Base-by-base conservation (phyloP, 2,329 filamentous ascomycete genomes). In the Colletotrichum eleusines region DNA sequence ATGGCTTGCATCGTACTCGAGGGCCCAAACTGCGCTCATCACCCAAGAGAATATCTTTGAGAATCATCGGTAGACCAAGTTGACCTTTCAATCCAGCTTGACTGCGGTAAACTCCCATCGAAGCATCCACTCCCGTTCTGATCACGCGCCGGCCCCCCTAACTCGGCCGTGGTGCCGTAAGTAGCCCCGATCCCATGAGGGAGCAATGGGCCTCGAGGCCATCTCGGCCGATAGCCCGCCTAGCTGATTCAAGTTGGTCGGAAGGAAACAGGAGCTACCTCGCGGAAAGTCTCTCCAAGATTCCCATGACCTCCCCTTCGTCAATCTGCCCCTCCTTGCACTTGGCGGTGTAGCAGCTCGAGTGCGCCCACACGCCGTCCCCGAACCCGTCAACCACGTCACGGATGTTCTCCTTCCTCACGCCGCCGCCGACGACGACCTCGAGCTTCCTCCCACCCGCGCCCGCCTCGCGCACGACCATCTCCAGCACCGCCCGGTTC, bases 341-440 rank as follows among this genome's bases (percentile, higher is more conserved):
- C 50, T 51, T 42, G 33, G 44, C 64, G 16, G 60, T 69, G 16
- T 84, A 73, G 64, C 84, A 85, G 5, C 86, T 85, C 7, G 86
- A 85, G 69, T 89, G 86, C 54, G 87, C 79, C 81, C 82, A 86
- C 5, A 83, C 75, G 46, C 57, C 67, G 40, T 76, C 69, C 40
- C 72, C 73, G 28, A 85, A 71, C 5, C 65, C 73, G 11, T 72
- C 70, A 5, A 77, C 75, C 11, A 84, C 63, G 2, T 68, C 62
- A 8, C 26, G 42, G 9, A 84, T 76, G 66, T 85, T 87, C n/a
- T 66, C 67, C 53, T 78, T 80, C 53, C 85, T 80, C 23, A 88
- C 80, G 1, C 87, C 87, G 0, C 87, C 87, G 0, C 87, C 87
- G 5, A 87, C 79, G 18, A 89, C 81, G 55, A 89, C 77, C 75